Conservation (phyloP, 1,284 basidiomycete genomes). For the Termitomyces sp. region DNA sequence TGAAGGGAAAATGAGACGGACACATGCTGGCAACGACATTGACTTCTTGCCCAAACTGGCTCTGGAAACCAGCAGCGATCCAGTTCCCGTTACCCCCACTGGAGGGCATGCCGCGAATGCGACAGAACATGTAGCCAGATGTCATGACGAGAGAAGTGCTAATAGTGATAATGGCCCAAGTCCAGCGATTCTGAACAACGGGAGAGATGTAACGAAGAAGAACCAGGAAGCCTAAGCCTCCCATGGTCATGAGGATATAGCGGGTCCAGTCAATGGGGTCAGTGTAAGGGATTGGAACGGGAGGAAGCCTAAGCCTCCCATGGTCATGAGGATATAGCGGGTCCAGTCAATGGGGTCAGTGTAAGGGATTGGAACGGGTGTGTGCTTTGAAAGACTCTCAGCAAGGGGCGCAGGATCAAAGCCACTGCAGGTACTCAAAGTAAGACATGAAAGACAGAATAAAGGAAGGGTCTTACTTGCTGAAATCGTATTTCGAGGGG, state of each 20-base stretch:
- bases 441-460: conserved; percentile 3
- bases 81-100: conserved; percentile 64
- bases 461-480: conserved; percentile 41
- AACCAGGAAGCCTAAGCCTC: conserved; percentile 40
- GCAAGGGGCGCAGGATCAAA: conserved; percentile 78
- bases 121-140: conserved; percentile 94
- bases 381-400: conserved; percentile 66
- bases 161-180: conserved; percentile 68
- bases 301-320: conserved; percentile 45
- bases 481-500: conserved; percentile 76
- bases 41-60: conserved; percentile 90
- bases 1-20: conserved; percentile 38
- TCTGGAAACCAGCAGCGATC: conserved; percentile 87
- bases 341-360: conserved; percentile 67
- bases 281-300: conserved; percentile 68
- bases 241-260: conserved; percentile 39
- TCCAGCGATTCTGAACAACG: conserved; percentile 73
- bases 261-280: conserved; percentile 67
- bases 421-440: conserved; percentile 47
- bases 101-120: conserved; percentile 83
- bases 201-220: conserved; percentile 62
- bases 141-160: conserved; percentile 78
- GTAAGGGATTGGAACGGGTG: conserved; percentile 72
- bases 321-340: conserved; percentile 41
- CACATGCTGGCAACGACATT: conserved; percentile 86